Base-by-base conservation (phyloP, 805 yeast genomes). In the Kluyveromyces aestuarii region DNA sequence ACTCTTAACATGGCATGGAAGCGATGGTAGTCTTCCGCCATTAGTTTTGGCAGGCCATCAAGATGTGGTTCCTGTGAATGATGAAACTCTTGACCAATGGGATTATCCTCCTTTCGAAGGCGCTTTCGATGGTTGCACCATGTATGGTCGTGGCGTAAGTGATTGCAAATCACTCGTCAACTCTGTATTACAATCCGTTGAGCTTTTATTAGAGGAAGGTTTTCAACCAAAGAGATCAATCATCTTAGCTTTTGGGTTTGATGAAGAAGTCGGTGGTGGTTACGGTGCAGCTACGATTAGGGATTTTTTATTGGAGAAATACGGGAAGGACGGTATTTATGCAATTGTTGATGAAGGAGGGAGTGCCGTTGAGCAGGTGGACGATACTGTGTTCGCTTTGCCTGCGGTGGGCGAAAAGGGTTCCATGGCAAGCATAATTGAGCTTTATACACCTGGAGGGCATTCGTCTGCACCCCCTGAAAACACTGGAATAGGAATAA, bases 21-120 rank as follows among this genome's bases (percentile, higher is more conserved):
- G 72, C 6, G 57, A 74, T 41, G 27, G 53, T 13, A 45, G 61
- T 3, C 65, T 79, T 50, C 80, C 81, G 61, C 93, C 93, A 14
- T 53, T 81, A 27, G 57, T 84, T 60, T 67, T 84, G 45, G 75
- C 82, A 58, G 89, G 88, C 2, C 93, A 85, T 61, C 83, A 79
- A 60, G 91, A 85, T 58, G 85, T 81, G 2, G 93, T 85, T 21
- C 93, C 93, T 1, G 81, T 83, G 9, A 83, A 79, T 56, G 60
- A 63, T 11, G 75, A 72, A 18, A 77, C 86, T 0, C 60, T 70
- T 27, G 63, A 58, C 17, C 70, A 76, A 49, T 85, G 93, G 93
- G 66, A 66, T 0, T 69, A 77, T 57, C 78, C 76, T 8, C 91
- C 91, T 2, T 82, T 80, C 52, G 59, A 70, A 38, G 85, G 84